phyloP scores from a whole-genome alignment of 768 basidiomycete genomes.

The Coprinellus micaceus region DNA sequence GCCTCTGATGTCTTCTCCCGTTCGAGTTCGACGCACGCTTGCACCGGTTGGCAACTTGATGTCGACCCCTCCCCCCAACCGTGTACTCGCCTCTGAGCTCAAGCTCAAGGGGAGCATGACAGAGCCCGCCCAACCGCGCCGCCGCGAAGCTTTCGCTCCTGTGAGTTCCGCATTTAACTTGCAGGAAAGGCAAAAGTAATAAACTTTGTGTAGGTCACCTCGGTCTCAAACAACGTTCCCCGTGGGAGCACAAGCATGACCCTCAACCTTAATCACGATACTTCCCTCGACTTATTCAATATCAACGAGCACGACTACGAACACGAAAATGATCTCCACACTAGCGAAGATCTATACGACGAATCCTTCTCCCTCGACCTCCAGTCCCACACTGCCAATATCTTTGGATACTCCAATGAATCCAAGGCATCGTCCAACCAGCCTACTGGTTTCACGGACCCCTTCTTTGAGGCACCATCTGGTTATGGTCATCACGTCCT shows the following conservation, averaged over 20 bases:
- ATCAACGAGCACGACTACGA: slow-evolving; percentile 72
- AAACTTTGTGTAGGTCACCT: slow-evolving; percentile 26
- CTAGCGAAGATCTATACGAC: slow-evolving; percentile 29
- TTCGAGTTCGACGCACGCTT: slow-evolving; percentile 29
- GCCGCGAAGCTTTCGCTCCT: slow-evolving; percentile 40
- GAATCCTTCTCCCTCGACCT: slow-evolving; percentile 36
- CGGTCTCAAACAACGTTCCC: slow-evolving; percentile 27
- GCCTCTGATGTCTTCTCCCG: slow-evolving; percentile 29
- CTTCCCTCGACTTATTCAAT: slow-evolving; percentile 60
- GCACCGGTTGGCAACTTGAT: slow-evolving; percentile 31
- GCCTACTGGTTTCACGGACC: slow-evolving; percentile 34
- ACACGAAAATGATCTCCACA: slow-evolving; percentile 37
- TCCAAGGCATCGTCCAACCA: slow-evolving; percentile 25
- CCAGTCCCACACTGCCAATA: slow-evolving; percentile 26
- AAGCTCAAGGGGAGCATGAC: slow-evolving; percentile 70
- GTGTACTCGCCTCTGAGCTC: slow-evolving; percentile 48
- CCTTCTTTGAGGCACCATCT: slow-evolving; percentile 28
- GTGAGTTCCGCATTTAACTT: slow-evolving; percentile 31
- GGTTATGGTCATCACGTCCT: slow-evolving; percentile 24
- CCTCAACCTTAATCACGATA: slow-evolving; percentile 36
- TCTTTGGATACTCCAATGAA: slow-evolving; percentile 32
- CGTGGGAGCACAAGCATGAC: slow-evolving; percentile 29
- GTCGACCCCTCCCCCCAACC: slow-evolving; percentile 69
- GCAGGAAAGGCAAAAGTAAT: slow-evolving; percentile 4
- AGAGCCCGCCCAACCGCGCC: slow-evolving; percentile 57